Conservation (phyloP, 148 eudicot genomes). For the Cornus kousa region DNA sequence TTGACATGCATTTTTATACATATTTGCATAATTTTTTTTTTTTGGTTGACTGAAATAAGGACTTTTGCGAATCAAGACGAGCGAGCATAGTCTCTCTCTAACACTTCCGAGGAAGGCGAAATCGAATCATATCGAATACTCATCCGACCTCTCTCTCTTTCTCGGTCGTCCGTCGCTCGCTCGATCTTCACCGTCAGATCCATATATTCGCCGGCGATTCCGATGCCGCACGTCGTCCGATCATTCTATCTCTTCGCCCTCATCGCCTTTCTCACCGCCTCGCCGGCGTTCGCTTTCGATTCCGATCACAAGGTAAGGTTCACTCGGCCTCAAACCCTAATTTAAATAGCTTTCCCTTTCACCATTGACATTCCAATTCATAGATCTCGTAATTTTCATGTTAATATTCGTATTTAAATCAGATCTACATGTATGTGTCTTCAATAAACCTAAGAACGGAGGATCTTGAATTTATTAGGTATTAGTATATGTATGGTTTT, state of each 20-base stretch:
- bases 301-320: constrained; percentile 68
- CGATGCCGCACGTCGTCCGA: constrained; percentile 46
- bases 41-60: too few species aligned
- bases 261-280: constrained; percentile 27
- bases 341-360: not conserved
- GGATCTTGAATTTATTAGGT: not conserved
- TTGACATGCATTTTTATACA: too few species aligned
- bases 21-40: too few species aligned
- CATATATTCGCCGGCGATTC: constrained; percentile 26
- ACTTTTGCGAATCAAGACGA: too few species aligned
- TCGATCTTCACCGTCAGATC: constrained; percentile 16
- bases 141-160: not conserved
- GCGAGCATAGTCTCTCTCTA: too few species aligned
- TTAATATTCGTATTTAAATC: not conserved
- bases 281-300: constrained; percentile 53
- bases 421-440: constrained; percentile 10
- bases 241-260: constrained; percentile 30
- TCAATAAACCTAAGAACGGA: too few species aligned
- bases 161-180: not conserved
- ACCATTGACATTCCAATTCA: not conserved
- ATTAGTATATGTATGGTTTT: not conserved
- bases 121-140: too few species aligned
- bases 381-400: constrained; percentile 7
- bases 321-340: constrained; percentile 11
- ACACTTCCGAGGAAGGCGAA: too few species aligned